Conservation (phyloP, 495 filamentous ascomycete genomes). For the Achaetomiella virescens region DNA sequence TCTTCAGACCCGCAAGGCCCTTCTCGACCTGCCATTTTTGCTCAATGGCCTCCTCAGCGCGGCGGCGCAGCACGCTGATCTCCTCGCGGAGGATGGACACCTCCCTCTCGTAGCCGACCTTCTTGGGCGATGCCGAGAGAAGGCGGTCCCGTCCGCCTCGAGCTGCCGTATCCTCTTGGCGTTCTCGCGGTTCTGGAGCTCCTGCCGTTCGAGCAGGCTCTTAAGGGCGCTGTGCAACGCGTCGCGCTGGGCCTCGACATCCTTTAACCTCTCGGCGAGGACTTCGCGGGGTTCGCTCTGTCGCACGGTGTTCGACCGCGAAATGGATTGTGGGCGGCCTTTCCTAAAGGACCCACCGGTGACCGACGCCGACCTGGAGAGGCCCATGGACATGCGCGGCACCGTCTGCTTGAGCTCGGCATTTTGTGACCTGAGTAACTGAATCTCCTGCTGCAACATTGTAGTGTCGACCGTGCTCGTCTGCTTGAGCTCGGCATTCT, state of each 20-base stretch:
- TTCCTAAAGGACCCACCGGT: slow-evolving; percentile 26
- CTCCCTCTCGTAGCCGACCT: slow-evolving; percentile 75
- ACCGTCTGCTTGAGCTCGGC: slow-evolving; percentile 24
- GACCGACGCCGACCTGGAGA: slow-evolving; percentile 42
- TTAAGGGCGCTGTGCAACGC: slow-evolving; percentile 80
- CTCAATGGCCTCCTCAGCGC: slow-evolving; percentile 92
- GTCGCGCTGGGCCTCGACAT: slow-evolving; percentile 89
- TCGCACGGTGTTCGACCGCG: slow-evolving; percentile 58
- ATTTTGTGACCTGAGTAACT: slow-evolving; percentile 61
- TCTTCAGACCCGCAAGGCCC: slow-evolving; percentile 83
- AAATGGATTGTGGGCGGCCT: slow-evolving; percentile 31
- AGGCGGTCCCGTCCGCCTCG: slow-evolving; percentile 74
- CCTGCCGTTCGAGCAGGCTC: slow-evolving; percentile 80
- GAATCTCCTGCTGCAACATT: slow-evolving; percentile 62
- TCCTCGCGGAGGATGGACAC: slow-evolving; percentile 73
- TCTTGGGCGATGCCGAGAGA: slow-evolving; percentile 60
- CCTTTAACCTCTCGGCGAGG: slow-evolving; percentile 78
- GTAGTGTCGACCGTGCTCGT: too few relatives aligned
- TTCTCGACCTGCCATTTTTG: slow-evolving; percentile 97
- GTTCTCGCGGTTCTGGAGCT: slow-evolving; percentile 72
- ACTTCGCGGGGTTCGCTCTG: slow-evolving; percentile 60
- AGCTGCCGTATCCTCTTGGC: slow-evolving; percentile 67
- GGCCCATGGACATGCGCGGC: slow-evolving; percentile 24
- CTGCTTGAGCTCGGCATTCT: slow-evolving; percentile 40
- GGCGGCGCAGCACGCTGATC: slow-evolving; percentile 73